Evolutionary conservation across 148 eudicot genomes (phyloP).

Genomic region (Chenopodium formosanum): DNA sequence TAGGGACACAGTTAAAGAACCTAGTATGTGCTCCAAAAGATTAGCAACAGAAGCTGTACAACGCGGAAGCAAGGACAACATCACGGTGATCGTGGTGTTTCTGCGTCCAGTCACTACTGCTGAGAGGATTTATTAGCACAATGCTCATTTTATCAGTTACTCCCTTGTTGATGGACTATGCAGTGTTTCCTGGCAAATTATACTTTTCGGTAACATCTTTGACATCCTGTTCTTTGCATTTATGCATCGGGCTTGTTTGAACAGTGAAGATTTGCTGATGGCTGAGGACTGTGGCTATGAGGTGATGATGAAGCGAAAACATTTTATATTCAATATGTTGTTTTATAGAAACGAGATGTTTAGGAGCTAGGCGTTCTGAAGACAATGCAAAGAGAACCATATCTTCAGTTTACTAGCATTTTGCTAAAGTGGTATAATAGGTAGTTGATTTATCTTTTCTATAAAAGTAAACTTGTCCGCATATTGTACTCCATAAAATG

Average conservation of each 20-base stretch:
- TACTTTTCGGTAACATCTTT: background rate
- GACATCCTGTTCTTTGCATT: background rate
- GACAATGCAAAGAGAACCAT: too few species aligned
- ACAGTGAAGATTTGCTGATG: background rate
- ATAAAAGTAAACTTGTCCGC: too few species aligned
- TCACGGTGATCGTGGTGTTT: constrained; percentile 82
- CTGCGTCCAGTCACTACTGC: constrained; percentile 88
- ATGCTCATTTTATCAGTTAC: background rate
- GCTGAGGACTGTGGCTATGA: background rate
- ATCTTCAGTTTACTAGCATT: too few species aligned
- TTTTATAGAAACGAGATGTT: too few species aligned
- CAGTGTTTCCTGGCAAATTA: background rate
- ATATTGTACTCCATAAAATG: too few species aligned
- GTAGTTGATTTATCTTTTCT: too few species aligned
- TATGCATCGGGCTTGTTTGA: background rate
- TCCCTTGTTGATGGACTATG: background rate
- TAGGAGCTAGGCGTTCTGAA: too few species aligned
- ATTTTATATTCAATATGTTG: too few species aligned
- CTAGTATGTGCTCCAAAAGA: constrained; percentile 91
- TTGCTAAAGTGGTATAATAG: too few species aligned
- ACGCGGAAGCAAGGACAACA: constrained; percentile 93
- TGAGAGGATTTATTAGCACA: constrained; percentile 69
- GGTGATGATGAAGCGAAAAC: background rate
- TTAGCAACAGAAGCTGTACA: constrained; percentile 86
- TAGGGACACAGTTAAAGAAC: constrained; percentile 90